Evolutionary conservation across 805 yeast species (phyloP).

Genomic region (Saturnispora sanitii): DNA sequence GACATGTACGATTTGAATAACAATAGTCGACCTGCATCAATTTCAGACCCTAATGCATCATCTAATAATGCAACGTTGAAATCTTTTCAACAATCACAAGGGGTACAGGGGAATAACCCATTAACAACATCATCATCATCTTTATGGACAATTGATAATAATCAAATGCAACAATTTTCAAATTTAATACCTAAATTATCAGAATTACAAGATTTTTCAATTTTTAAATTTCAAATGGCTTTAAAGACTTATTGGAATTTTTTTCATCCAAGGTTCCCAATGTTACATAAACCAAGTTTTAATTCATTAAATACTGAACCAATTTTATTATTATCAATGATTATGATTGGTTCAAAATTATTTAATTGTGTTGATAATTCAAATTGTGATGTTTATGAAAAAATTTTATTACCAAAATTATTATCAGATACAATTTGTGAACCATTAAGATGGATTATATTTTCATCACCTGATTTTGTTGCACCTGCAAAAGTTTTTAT

Average conservation of each 20-base stretch:
- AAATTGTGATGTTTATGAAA: constrained; percentile 16
- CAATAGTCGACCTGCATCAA: no score
- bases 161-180: constrained; percentile 18
- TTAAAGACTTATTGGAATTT: constrained; percentile 42
- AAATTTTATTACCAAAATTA: constrained; percentile 23
- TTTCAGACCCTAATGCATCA: constrained; percentile 16
- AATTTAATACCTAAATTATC: constrained; percentile 21
- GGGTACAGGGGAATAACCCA: constrained; percentile 8
- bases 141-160: constrained; percentile 13
- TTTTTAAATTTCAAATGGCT: constrained; percentile 22
- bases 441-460: constrained; percentile 61
- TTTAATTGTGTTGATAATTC: constrained; percentile 24
- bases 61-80: constrained; percentile 2
- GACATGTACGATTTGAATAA: constrained; percentile 16
- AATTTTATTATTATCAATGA: constrained; percentile 44
- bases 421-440: constrained; percentile 39
- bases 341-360: constrained; percentile 42
- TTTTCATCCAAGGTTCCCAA: constrained; percentile 50
- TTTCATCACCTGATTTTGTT: constrained; percentile 59
- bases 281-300: constrained; percentile 52
- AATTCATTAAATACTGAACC: constrained; percentile 38
- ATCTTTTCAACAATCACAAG: constrained; percentile 14
- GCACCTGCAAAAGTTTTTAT: constrained; percentile 75
- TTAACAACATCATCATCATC: not conserved
- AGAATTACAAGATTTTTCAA: constrained; percentile 23